Evolutionary conservation across 2,329 filamentous ascomycete species (phyloP).

Genomic region (Thielaviopsis populi): DNA sequence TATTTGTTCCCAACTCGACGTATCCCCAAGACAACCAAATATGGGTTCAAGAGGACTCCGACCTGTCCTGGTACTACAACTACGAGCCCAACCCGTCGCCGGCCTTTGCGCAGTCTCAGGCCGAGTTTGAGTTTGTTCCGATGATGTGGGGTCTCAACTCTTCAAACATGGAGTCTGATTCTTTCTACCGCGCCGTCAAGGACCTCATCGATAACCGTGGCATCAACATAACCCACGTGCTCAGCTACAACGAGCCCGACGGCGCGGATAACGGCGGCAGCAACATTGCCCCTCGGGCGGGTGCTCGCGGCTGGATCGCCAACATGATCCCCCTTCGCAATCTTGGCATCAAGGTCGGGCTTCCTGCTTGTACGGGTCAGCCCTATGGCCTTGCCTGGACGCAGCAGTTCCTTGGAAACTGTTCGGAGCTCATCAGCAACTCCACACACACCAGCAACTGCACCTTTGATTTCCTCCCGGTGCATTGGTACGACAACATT

Average conservation of each 20-base stretch:
- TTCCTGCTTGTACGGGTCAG: conserved; percentile 54
- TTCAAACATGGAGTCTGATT: conserved; percentile 32
- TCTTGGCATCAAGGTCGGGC: conserved; percentile 50
- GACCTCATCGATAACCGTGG: conserved; percentile 34
- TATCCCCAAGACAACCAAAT: conserved; percentile 47
- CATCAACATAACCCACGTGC: conserved; percentile 48
- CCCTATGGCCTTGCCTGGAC: conserved; percentile 51
- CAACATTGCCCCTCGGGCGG: conserved; percentile 40
- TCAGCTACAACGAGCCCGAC: conserved; percentile 74
- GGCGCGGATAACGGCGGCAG: conserved; percentile 45
- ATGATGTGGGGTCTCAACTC: conserved; percentile 20
- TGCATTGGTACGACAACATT: conserved; percentile 58
- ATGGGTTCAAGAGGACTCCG: conserved; percentile 42
- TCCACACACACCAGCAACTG: conserved; percentile 33
- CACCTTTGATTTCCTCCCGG: conserved; percentile 46
- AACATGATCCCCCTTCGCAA: conserved; percentile 55
- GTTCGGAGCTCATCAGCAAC: conserved; percentile 40
- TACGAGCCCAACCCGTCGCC: conserved; percentile 45
- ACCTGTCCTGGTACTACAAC: conserved; percentile 77
- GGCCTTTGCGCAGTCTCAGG: conserved; percentile 34
- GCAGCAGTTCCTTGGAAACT: conserved; percentile 47
- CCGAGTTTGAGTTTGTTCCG: conserved; percentile 52
- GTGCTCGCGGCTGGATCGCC: conserved; percentile 53
- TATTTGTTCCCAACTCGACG: conserved; percentile 44
- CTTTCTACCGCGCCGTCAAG: conserved; percentile 47